Evolutionary conservation across 495 filamentous ascomycete species (phyloP), one percentile per base, ranked within the genome.

Genomic region (Penicillium manginii): DNA sequence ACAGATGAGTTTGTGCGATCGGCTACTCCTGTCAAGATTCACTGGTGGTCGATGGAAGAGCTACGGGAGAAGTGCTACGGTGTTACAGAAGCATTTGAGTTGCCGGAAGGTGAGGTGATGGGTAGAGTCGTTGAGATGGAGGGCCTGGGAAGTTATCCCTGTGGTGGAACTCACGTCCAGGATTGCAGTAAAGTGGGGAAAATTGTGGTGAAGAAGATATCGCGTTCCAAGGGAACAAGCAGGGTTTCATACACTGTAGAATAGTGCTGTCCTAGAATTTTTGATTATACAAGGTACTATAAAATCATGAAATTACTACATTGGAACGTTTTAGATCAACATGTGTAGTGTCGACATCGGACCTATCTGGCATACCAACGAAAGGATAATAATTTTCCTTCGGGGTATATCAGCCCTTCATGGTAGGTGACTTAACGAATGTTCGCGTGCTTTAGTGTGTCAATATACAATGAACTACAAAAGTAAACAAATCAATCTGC

Each of bases 121-220:
- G 42, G 40, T 9, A 21, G 40, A 18, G 72, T 79, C 5, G 85
- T 87, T 21, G 78, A 80, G 55, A 85, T 87, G 56, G 78, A 80
- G 11, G 85, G 84, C 0, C 75, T 77, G 22, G 85, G 84, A 66
- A 76, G 73, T 33, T 86, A 87, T 71, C 85, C 85, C 1, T 89
- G 86, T 60, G 86, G 86, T 4, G 85, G 86, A 0, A 89, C 86
- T 39, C 86, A 89, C 72, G 83, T 89, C 15, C 69, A 76, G 23
- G 79, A 68, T 18, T 83, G 81, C 42, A 71, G 78, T 58, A 49
- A 73, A 43, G 81, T 79, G 57, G 85, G 84, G 14, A 73, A 74
- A 67, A 80, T 79, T 31, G 76, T 69, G 29, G 84, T 88, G 35
- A 84, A 76, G 78, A 87, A 85, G 75, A 82, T 88, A 43, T 77